A percentile compares a stretch with the other conserved stretches of the same genome.
Conservation (phyloP, 805 yeast species). For the Saccharomycopsis olivae region DNA sequence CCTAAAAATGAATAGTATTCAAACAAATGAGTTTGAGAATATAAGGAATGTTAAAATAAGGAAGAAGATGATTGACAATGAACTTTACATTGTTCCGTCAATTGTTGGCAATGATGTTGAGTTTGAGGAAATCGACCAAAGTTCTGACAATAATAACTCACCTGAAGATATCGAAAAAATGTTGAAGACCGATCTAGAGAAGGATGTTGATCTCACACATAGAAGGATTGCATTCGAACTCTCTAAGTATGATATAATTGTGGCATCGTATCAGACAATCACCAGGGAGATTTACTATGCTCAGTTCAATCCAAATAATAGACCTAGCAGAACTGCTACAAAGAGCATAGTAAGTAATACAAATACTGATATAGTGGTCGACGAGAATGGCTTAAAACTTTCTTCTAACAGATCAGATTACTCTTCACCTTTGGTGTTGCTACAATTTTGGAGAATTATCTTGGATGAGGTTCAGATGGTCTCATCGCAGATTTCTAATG, state of each 20-base stretch:
- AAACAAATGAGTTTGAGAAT: not conserved
- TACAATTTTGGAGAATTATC: slow-evolving; percentile 83
- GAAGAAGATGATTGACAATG: not conserved
- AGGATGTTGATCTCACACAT: slow-evolving; percentile 6
- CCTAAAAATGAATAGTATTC: not conserved
- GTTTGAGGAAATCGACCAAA: no score
- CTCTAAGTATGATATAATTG: slow-evolving; percentile 59
- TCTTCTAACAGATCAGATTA: slow-evolving; percentile 36
- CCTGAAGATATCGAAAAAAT: slow-evolving; percentile 2
- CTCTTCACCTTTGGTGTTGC: slow-evolving; percentile 70
- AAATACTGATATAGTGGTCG: not conserved
- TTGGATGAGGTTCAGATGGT: slow-evolving; percentile 96
- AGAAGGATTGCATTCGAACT: slow-evolving; percentile 39
- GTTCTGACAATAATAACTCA: no score
- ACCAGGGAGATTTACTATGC: slow-evolving; percentile 76
- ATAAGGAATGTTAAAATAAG: slow-evolving; percentile 6
- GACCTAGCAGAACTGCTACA: slow-evolving; percentile 25
- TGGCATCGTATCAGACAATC: slow-evolving; percentile 66
- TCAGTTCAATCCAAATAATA: slow-evolving; percentile 43
- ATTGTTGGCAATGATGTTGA: slow-evolving; percentile 11
- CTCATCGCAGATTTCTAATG: slow-evolving; percentile 56
- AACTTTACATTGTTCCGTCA: slow-evolving; percentile 5
- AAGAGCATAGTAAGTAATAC: slow-evolving; percentile 9
- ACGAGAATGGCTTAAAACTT: slow-evolving; percentile 17
- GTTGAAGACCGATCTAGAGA: slow-evolving; percentile 3